Evolutionary conservation across 345 rosid species (phyloP).

Genomic region (Salix udensis): DNA sequence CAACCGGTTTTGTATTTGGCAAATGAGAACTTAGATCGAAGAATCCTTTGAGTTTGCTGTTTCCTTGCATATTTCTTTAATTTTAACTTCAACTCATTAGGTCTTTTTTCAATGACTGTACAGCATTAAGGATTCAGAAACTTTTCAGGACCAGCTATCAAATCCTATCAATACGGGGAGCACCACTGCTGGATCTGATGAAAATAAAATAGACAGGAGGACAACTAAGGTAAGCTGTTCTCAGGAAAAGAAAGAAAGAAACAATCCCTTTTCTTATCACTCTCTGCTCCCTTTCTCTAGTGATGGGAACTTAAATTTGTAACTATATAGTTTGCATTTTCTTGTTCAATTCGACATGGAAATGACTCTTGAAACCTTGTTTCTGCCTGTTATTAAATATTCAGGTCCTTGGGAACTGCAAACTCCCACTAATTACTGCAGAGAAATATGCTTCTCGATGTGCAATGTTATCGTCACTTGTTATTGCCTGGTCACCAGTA

Average conservation of each 20-base stretch:
- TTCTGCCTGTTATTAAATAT: constrained; percentile 10
- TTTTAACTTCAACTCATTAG: background rate
- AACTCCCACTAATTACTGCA: constrained; percentile 45
- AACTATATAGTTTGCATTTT: background rate
- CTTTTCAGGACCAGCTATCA: constrained; percentile 13
- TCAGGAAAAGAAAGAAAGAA: background rate
- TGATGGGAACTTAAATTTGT: background rate
- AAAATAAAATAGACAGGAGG: constrained; percentile 13
- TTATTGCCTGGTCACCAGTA: constrained; percentile 81
- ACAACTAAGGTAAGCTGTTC: constrained; percentile 33
- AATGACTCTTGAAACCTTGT: constrained; percentile 5
- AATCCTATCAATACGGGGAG: constrained; percentile 9
- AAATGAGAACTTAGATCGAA: background rate
- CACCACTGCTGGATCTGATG: constrained; percentile 7
- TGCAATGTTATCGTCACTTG: constrained; percentile 61
- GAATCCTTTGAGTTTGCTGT: background rate
- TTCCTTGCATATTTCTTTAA: background rate
- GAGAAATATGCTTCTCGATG: constrained; percentile 62
- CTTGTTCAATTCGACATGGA: background rate
- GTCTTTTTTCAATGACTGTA: constrained; percentile 10
- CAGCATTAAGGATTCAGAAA: constrained; percentile 23
- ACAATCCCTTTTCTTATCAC: background rate
- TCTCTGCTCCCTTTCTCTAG: background rate
- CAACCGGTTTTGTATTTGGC: background rate
- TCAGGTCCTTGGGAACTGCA: constrained; percentile 32